A percentile compares a stretch with the other conserved stretches of the same genome.
Conservation (phyloP, 1,139 yeast genomes). For the Yamadazyma atmosphaerica region DNA sequence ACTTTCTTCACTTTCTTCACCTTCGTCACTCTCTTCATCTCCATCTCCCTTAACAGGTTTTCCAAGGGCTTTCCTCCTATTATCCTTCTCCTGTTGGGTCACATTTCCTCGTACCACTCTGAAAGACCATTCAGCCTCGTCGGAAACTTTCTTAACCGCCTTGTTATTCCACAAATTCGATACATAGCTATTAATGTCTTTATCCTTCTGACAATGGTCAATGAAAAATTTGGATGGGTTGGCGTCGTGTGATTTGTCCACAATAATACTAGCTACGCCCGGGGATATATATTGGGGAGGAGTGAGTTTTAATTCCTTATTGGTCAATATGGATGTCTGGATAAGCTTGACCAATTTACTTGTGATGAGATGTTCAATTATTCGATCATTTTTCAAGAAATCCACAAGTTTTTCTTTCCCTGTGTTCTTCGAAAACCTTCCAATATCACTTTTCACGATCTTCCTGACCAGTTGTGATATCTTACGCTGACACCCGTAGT, state of each 20-base stretch:
- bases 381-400: slow-evolving; percentile 17
- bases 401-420: slow-evolving; percentile 6
- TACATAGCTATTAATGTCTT: slow-evolving; percentile 43
- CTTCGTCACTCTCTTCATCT: slow-evolving; percentile 20
- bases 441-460: slow-evolving; percentile 24
- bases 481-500: slow-evolving; percentile 47
- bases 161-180: slow-evolving; percentile 64
- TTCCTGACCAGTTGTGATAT: slow-evolving; percentile 36
- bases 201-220: slow-evolving; percentile 39
- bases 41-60: slow-evolving; percentile 18
- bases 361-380: slow-evolving; percentile 27
- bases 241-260: slow-evolving; percentile 26
- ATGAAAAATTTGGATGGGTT: slow-evolving; percentile 56
- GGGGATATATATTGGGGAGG: slow-evolving; percentile 37
- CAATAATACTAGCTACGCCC: slow-evolving; percentile 23
- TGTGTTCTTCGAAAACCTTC: slow-evolving; percentile 12
- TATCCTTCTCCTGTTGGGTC: slow-evolving; percentile 42
- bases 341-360: slow-evolving; percentile 37
- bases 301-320: slow-evolving; percentile 24
- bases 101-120: slow-evolving; percentile 61
- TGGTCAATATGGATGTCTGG: slow-evolving; percentile 22
- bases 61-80: slow-evolving; percentile 28
- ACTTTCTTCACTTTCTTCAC: slow-evolving; percentile 21
- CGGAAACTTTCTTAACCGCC: slow-evolving; percentile 45
- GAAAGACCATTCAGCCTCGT: slow-evolving; percentile 58